A percentile compares a stretch with the other conserved stretches of the same genome.
Conservation (phyloP, 164 flowering plant genomes). For the Dillenia turbinata region DNA sequence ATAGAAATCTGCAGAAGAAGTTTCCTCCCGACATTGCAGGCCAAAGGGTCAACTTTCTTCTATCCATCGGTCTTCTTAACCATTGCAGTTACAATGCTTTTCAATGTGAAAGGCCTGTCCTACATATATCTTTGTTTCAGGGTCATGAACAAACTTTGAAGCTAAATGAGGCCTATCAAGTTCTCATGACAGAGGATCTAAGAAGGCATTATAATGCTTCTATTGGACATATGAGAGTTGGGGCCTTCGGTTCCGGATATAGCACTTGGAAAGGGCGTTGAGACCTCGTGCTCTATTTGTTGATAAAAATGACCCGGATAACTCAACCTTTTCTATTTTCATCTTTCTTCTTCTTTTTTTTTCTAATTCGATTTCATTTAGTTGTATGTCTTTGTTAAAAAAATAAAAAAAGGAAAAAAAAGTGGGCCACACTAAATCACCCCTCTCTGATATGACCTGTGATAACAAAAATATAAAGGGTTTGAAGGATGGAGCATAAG, state of each 20-base stretch:
- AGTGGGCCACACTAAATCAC: slow-evolving; percentile 16
- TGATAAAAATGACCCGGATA: slow-evolving; percentile 64
- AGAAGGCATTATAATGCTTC: slow-evolving; percentile 61
- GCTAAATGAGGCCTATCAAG: slow-evolving; percentile 62
- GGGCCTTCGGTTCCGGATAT: slow-evolving; percentile 15
- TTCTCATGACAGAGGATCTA: slow-evolving; percentile 49
- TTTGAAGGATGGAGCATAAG: too few relatives aligned
- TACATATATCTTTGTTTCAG: slow-evolving; percentile 24
- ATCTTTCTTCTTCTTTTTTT: too few relatives aligned
- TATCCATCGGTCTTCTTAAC: background rate
- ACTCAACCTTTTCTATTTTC: too few relatives aligned
- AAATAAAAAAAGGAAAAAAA: too few relatives aligned
- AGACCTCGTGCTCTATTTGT: slow-evolving; percentile 67
- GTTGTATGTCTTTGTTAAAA: too few relatives aligned
- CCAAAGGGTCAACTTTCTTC: slow-evolving; percentile 32
- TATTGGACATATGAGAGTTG: slow-evolving; percentile 22
- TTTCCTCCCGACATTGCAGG: slow-evolving; percentile 76
- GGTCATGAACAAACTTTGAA: slow-evolving; percentile 52
- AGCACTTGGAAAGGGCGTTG: slow-evolving; percentile 59
- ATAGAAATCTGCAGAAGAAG: slow-evolving; percentile 65
- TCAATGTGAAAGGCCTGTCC: background rate
- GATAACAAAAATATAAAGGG: too few relatives aligned
- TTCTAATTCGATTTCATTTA: too few relatives aligned
- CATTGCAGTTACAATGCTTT: background rate
- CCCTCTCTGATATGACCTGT: too few relatives aligned